phyloP scores from a whole-genome alignment of 495 filamentous ascomycete species.

The Astrocystis sublimbata region DNA sequence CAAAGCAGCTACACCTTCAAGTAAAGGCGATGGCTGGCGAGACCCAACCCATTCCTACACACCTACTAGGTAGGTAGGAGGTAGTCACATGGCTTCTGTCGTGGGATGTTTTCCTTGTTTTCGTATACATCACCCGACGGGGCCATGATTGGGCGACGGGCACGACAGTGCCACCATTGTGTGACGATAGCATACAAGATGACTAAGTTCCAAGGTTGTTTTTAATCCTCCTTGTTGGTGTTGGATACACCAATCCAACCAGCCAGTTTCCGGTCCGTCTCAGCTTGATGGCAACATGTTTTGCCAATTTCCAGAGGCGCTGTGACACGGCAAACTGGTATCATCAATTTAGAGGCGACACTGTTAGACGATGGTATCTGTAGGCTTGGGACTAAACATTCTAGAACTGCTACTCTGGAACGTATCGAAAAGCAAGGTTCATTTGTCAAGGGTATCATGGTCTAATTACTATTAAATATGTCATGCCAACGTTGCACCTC shows the following conservation, averaged over 20 bases:
- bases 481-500: slow-evolving; percentile 1
- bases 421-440: neutral
- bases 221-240: too few relatives aligned
- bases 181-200: too few relatives aligned
- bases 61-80: too few relatives aligned
- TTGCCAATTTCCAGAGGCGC: neutral
- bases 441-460: slow-evolving; percentile 6
- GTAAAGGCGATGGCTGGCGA: too few relatives aligned
- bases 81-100: too few relatives aligned
- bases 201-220: neutral
- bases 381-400: neutral
- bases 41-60: too few relatives aligned
- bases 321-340: neutral
- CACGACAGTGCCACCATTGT: too few relatives aligned
- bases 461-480: neutral
- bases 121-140: neutral
- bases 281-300: neutral
- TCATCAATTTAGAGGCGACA: neutral
- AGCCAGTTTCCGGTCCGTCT: too few relatives aligned
- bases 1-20: too few relatives aligned
- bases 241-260: too few relatives aligned
- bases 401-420: neutral
- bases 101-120: neutral
- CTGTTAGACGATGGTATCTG: neutral
- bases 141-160: neutral